Evolutionary conservation across 768 basidiomycete genomes (phyloP).

Genomic region (Lentinus tigrinus): DNA sequence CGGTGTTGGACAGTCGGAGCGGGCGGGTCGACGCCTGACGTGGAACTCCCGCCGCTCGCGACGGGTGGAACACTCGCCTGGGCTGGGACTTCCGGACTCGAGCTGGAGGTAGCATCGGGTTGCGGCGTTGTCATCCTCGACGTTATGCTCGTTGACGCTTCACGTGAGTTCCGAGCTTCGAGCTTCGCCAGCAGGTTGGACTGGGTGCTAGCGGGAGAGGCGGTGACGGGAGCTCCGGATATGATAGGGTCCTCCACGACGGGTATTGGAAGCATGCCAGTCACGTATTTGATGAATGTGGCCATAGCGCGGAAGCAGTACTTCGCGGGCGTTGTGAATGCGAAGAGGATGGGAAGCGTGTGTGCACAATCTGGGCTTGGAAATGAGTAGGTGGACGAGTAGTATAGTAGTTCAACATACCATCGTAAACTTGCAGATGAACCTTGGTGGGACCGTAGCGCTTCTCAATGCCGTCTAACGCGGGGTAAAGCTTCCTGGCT

Average conservation of each 20-base stretch:
- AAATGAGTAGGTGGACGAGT: not conserved
- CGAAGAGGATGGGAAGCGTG: conserved; percentile 69
- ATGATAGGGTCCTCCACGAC: not conserved
- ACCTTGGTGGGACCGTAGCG: conserved; percentile 68
- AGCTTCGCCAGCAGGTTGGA: not conserved
- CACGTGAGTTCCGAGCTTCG: not conserved
- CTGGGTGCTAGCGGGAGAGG: not conserved
- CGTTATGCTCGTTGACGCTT: not conserved
- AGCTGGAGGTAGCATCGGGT: not conserved
- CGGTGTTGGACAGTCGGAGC: not conserved
- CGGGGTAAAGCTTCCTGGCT: conserved; percentile 52
- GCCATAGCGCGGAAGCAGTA: conserved; percentile 80
- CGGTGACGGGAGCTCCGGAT: not conserved
- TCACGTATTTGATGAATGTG: conserved; percentile 64
- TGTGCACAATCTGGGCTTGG: conserved; percentile 61
- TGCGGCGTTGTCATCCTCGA: not conserved
- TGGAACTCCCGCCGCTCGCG: not conserved
- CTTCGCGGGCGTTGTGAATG: conserved; percentile 76
- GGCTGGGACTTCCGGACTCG: not conserved
- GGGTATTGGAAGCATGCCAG: conserved; percentile 38
- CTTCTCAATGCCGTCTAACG: conserved; percentile 52
- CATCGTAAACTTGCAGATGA: conserved; percentile 93
- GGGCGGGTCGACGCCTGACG: not conserved
- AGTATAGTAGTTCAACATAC: conserved; percentile 34
- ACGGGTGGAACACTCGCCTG: not conserved